Evolutionary conservation across 352 stramenopile species (phyloP).

Genomic region (Globisporangium yorkense): DNA sequence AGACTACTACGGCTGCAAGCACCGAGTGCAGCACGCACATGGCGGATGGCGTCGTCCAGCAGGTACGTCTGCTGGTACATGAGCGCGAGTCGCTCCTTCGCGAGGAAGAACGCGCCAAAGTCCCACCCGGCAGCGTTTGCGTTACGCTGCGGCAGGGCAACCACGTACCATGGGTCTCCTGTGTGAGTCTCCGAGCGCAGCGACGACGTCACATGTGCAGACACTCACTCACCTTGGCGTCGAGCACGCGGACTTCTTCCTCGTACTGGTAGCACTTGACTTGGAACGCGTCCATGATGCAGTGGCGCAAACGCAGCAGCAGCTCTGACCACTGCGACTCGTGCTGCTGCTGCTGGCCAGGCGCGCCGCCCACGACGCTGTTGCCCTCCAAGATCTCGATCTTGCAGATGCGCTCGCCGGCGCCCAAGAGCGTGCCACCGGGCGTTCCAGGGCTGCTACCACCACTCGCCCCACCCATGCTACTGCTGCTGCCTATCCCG

Average conservation of each 20-base stretch:
- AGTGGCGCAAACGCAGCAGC: constrained; percentile 53
- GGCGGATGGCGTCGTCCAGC: constrained; percentile 72
- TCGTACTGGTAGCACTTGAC: constrained; percentile 77
- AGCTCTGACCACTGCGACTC: constrained; percentile 78
- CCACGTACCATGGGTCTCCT: too few relatives aligned
- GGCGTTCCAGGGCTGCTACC: background rate
- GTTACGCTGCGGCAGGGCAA: constrained; percentile 20
- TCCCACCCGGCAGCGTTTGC: constrained; percentile 45
- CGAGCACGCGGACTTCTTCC: constrained; percentile 54
- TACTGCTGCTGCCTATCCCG: constrained; percentile 4
- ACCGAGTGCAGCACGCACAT: constrained; percentile 31
- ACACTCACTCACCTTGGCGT: constrained; percentile 38
- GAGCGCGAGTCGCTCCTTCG: constrained; percentile 71
- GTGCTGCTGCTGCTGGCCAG: constrained; percentile 63
- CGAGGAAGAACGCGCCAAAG: constrained; percentile 73
- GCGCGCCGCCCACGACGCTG: constrained; percentile 44
- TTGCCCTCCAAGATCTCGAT: constrained; percentile 72
- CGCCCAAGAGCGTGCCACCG: background rate
- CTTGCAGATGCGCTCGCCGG: constrained; percentile 71
- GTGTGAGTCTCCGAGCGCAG: too few relatives aligned
- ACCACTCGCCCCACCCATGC: background rate
- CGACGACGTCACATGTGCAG: background rate
- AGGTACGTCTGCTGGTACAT: constrained; percentile 85
- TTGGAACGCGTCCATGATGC: constrained; percentile 83
- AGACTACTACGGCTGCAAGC: too few relatives aligned